These are phyloP conservation scores for Thuidium tamariscinum DNA, from an alignment of 225 moss, liverwort and hornwort genomes.

Conservation along the genomic window DNA sequence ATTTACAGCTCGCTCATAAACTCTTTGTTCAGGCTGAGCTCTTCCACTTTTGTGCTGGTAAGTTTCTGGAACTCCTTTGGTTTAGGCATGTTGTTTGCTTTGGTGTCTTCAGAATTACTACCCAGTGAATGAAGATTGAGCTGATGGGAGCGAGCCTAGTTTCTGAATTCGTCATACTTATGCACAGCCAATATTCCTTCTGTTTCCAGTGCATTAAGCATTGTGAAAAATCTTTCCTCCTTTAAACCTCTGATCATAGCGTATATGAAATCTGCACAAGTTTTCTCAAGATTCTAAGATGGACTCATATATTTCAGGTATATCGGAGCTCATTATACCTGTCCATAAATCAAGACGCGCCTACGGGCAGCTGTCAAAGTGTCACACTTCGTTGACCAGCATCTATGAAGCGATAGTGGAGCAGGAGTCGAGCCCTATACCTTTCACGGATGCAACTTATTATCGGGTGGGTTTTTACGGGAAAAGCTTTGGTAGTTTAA, in stretches of 20 bases:
- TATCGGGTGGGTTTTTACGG: conserved; percentile 97
- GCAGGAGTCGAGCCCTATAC: conserved; percentile 90
- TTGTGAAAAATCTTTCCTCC: neutral
- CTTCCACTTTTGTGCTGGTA: conserved; percentile 90
- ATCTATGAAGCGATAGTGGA: conserved; percentile 91
- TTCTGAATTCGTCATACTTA: neutral
- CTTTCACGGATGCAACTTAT: conserved; percentile 93
- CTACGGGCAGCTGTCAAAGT: conserved; percentile 76
- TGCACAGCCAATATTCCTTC: neutral
- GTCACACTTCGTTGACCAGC: conserved; percentile 81
- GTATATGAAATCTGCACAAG: neutral
- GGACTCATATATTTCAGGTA: conserved; percentile 19
- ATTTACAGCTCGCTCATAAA: conserved; percentile 87
- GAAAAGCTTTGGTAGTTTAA: conserved; percentile 73
- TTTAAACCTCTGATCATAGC: neutral
- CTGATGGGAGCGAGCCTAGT: neutral
- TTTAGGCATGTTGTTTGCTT: neutral
- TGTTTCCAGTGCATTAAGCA: neutral
- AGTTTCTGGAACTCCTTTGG: neutral
- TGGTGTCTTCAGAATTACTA: neutral
- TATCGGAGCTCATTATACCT: conserved; percentile 91
- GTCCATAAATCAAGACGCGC: conserved; percentile 91
- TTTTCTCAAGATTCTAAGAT: neutral
- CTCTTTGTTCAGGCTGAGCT: conserved; percentile 91
- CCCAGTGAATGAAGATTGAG: neutral